Conservation (phyloP, 768 basidiomycete species). For the Tephrocybe rancida region DNA sequence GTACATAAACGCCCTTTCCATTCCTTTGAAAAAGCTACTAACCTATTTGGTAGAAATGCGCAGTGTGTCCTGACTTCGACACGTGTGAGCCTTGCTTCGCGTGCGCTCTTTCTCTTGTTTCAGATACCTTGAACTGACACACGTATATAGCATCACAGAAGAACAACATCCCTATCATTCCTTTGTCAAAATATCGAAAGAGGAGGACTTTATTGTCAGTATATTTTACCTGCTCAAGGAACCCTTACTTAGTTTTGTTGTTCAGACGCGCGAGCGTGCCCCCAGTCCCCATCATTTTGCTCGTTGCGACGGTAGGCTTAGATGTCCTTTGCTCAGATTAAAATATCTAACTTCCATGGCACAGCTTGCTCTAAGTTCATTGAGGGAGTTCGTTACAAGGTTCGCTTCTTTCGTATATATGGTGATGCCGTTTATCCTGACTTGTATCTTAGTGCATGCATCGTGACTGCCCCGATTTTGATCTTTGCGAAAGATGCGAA, state of each 20-base stretch:
- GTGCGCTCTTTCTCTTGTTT: constrained; percentile 28
- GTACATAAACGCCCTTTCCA: constrained; percentile 45
- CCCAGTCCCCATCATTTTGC: constrained; percentile 47
- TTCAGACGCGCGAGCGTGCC: constrained; percentile 24
- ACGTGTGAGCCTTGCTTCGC: constrained; percentile 71
- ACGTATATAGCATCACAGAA: constrained; percentile 50
- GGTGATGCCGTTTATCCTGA: neutral
- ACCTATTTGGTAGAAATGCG: constrained; percentile 60
- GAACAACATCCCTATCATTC: constrained; percentile 79
- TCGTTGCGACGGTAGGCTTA: constrained; percentile 54
- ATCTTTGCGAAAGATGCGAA: constrained; percentile 80
- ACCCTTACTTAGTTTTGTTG: neutral
- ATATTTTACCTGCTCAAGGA: neutral
- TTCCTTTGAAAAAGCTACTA: neutral
- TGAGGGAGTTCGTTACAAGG: constrained; percentile 73
- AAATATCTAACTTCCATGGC: neutral
- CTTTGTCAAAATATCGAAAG: constrained; percentile 63
- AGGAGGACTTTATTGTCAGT: constrained; percentile 61
- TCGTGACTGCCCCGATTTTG: constrained; percentile 75
- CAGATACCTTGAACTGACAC: constrained; percentile 1
- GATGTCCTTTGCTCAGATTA: neutral
- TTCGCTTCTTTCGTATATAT: constrained; percentile 22
- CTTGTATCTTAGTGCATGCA: constrained; percentile 69
- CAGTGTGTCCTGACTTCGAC: constrained; percentile 84
- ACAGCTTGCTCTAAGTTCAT: constrained; percentile 55